A percentile compares a stretch with the other conserved stretches of the same genome.
Evolutionary conservation across 768 basidiomycete genomes (phyloP).

Genomic region (Tylopilus subfusipes): DNA sequence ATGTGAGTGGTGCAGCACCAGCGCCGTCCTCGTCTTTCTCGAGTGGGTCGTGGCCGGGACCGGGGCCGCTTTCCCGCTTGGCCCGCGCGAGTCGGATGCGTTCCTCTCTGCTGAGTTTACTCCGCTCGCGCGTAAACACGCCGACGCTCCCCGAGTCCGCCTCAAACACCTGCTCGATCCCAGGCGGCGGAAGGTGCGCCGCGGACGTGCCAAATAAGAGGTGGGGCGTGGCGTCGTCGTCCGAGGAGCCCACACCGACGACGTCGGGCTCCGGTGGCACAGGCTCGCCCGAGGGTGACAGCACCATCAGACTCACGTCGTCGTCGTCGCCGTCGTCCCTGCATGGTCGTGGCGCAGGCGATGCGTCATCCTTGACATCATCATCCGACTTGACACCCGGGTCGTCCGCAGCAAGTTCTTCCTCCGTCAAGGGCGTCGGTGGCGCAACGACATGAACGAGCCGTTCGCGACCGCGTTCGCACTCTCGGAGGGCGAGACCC

Average conservation of each 20-base stretch:
- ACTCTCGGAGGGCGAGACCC: slow-evolving; percentile 75
- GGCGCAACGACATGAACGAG: slow-evolving; percentile 58
- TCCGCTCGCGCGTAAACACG: slow-evolving; percentile 51
- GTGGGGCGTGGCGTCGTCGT: slow-evolving; percentile 60
- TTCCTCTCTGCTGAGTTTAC: slow-evolving; percentile 70
- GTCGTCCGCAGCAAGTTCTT: slow-evolving; percentile 19
- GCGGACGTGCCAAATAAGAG: slow-evolving; percentile 50
- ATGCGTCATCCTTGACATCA: background rate
- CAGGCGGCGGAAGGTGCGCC: slow-evolving; percentile 57
- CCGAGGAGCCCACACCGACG: background rate
- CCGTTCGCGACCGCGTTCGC: slow-evolving; percentile 71
- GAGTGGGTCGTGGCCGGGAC: background rate
- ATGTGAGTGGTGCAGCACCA: background rate
- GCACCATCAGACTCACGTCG: slow-evolving; percentile 6
- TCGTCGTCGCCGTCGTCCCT: background rate
- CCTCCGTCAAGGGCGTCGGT: slow-evolving; percentile 36
- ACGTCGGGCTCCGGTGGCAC: background rate
- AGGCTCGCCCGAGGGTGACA: slow-evolving; percentile 26
- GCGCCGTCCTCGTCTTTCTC: slow-evolving; percentile 15
- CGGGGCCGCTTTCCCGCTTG: slow-evolving; percentile 28
- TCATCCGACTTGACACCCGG: background rate
- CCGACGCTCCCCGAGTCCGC: slow-evolving; percentile 43
- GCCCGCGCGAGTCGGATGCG: slow-evolving; percentile 60
- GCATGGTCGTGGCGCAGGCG: background rate
- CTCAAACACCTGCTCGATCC: slow-evolving; percentile 83